Conservation (phyloP, 352 stramenopile genomes). For the Pythium apleroticum region DNA sequence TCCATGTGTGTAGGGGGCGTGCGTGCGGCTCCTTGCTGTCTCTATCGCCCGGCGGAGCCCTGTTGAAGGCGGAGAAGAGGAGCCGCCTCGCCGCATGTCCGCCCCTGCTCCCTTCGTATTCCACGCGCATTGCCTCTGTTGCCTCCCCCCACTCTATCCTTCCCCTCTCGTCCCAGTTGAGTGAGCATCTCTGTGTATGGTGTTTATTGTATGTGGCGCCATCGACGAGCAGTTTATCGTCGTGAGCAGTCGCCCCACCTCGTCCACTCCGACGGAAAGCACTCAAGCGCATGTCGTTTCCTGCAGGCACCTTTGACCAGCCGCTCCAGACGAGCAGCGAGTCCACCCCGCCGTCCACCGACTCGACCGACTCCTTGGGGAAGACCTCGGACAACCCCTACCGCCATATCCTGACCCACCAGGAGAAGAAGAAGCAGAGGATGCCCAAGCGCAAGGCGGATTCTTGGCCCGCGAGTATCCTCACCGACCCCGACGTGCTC, state of each 20-base stretch:
- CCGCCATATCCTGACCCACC: constrained; percentile 36
- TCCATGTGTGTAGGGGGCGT: neutral
- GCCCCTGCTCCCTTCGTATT: neutral
- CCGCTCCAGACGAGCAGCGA: constrained; percentile 18
- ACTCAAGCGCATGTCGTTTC: constrained; percentile 28
- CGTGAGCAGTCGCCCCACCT: constrained; percentile 8
- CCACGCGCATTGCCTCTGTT: neutral
- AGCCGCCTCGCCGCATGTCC: neutral
- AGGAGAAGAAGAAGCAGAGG: constrained; percentile 41
- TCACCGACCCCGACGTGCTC: constrained; percentile 67
- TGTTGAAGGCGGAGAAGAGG: neutral
- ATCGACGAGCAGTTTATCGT: constrained; percentile 23
- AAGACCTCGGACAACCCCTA: constrained; percentile 13
- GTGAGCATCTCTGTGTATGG: constrained; percentile 20
- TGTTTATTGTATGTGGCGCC: constrained; percentile 30
- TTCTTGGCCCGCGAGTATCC: constrained; percentile 68
- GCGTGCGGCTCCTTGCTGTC: neutral
- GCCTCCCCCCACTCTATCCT: neutral
- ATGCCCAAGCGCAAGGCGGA: constrained; percentile 82
- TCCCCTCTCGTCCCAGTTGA: constrained; percentile 16
- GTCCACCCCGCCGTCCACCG: constrained; percentile 14
- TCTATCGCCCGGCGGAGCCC: neutral
- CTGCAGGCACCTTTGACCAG: constrained; percentile 21
- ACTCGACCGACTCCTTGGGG: constrained; percentile 17
- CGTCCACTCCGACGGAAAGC: constrained; percentile 3